Evolutionary conservation across 179 eudicot species (phyloP), one percentile per base, ranked within the genome.

Genomic region (Sideroxylon spinosum): DNA sequence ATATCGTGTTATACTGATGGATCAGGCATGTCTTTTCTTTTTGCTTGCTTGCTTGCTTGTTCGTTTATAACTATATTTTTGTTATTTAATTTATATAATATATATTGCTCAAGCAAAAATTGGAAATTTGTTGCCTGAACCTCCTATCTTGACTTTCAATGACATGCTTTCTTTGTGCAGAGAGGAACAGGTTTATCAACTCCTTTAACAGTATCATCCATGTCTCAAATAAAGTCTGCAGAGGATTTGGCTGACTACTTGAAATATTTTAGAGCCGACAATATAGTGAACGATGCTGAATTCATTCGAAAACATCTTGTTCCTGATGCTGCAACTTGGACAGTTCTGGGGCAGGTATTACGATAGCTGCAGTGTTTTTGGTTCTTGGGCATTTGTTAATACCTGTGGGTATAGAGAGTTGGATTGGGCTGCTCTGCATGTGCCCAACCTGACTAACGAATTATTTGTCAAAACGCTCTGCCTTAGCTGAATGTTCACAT

Each of bases 121-220:
- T 57, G 50, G 70, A 20, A 4, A 16, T 74, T 48, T 16, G 55
- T 68, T 60, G 26, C 26, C 46, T 52, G 65, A 48, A 7, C 23
- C n/a, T 81, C 67, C 57, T 77, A 69, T 63, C 48, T 28, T 53
- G 59, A 70, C 78, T 71, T 83, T 22, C 11, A 64, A 74, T 81
- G 76, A 77, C 56, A 62, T 67, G 65, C 61, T 73, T 79, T 80
- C 17, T 19, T 46, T 69, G 8, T 73, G 75, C 98, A 95, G 99
- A 88, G 99, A 80, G 99, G 99, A 86, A 93, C 99, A 81, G 99
- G 99, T 71, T 85, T 93, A 80, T 95, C 99, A 11, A 95, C 97
- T 77, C 90, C 99, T 68, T 80, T 93, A 80, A 91, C 97, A 25
- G 19, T 86, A 77, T 89, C 99, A 26, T 92, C 98, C 68, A 90